Evolutionary conservation across 345 rosid genomes (phyloP), one percentile per base, ranked within the genome.

Genomic region (Trapa bicornis): DNA sequence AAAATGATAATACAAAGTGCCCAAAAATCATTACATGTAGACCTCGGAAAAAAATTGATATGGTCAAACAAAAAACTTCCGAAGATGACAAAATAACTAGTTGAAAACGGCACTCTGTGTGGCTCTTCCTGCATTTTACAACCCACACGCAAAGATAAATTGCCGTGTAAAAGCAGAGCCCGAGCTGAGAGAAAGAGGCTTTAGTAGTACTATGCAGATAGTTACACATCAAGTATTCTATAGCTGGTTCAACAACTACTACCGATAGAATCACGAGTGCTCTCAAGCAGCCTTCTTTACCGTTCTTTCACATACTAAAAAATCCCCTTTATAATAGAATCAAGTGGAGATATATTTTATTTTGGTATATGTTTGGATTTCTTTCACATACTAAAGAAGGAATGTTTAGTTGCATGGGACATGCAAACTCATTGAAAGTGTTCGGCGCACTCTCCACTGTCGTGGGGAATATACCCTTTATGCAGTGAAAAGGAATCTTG

Each of bases 341-440:
- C 29, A 22, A 22, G 29, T 22, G 29, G 29, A 22, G 29, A 22
- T 22, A 22, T 22, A 22, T 22, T 22, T 22, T 22, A 22, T 22
- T 22, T 22, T 22, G 29, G 29, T 22, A 22, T 22, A 22, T 22
- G 29, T 22, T 22, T 22, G 29, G 29, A 22, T 22, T 22, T 0
- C 29, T 22, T n/a, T n/a, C n/a, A n/a, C n/a, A n/a, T n/a, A n/a
- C n/a, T n/a, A 42, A 37, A 35, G 12, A 66, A 68, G 58, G 33
- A 38, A 45, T 69, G 69, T 54, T 68, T 42, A 65, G 68, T 65
- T 79, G 83, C 85, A 82, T 82, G 85, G 81, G 75, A 43, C 81
- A 82, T 82, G 85, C 83, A 82, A 60, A 73, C 42, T 38, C 37
- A 63, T 53, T 67, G 15, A 37, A 12, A 0, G 39, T 53, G 50